Base-by-base conservation (phyloP, 2,329 filamentous ascomycete genomes). In the Neoscytalidium dimidiatum region DNA sequence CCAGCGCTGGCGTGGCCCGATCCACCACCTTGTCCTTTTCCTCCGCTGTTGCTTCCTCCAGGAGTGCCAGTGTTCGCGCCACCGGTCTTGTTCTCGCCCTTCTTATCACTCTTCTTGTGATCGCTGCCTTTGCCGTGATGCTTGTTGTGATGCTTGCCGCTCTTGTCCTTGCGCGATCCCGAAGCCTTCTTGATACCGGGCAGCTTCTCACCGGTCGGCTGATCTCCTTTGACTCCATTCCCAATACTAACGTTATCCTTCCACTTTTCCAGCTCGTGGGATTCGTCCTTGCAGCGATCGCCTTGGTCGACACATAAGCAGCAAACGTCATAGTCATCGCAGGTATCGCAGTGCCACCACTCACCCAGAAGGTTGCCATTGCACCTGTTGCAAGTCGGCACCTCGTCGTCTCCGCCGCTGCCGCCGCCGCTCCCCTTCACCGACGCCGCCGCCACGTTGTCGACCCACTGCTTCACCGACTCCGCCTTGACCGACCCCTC, bases 311-410 rank as follows among this genome's bases (percentile, higher is more conserved):
- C 23, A 19, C 63, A 65, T 7, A 4, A 3, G 43, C 23, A 35
- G 43, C 63, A 65, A n/a, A 65, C 19, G 14, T 65, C 53, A 23
- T 38, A 52, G 29, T 28, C 26, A 3, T 44, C 17, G 53, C 63
- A 65, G 8, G 5, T 3, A 1, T 52, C 8, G 44, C 63, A 65
- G 11, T 52, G 53, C 46, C 49, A 65, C 33, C 33, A 65, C 21
- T 33, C 28, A 9, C 23, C 7, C 23, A 14, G 4, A 9, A 65
- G 23, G 9, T 21, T 21, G 4, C 4, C 13, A 0, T 52, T 26
- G n/a, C 63, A 65, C 17, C 14, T 23, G 31, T 61, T 23, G 63
- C 63, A 65, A 26, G 11, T 53, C 14, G 14, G 28, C 2, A 19
- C 49, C 13, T 41, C 38, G 21, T 17, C n/a, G 35, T 9, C 8